Evolutionary conservation across 495 filamentous ascomycete species (phyloP).

Genomic region (Penicillium manginii): DNA sequence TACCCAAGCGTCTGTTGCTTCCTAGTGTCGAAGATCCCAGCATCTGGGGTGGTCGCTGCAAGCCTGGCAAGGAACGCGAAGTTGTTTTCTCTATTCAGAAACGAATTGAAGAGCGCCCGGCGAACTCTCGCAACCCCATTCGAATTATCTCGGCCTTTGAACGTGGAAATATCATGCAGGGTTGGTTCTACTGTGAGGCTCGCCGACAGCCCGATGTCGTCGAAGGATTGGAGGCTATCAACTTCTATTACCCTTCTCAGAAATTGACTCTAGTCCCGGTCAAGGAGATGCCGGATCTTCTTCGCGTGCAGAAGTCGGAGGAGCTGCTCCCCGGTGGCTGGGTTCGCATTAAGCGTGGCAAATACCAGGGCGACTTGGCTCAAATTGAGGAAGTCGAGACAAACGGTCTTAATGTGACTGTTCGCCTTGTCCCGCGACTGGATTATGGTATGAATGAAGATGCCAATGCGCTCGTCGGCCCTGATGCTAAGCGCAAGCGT

Average conservation of each 20-base stretch:
- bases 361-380: constrained; percentile 88
- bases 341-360: constrained; percentile 83
- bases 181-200: constrained; percentile 95
- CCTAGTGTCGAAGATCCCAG: constrained; percentile 94
- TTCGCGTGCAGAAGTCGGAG: constrained; percentile 85
- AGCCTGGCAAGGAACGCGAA: constrained; percentile 92
- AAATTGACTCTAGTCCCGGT: constrained; percentile 90
- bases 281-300: constrained; percentile 94
- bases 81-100: constrained; percentile 84
- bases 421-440: constrained; percentile 85
- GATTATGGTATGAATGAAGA: constrained; percentile 93
- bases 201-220: constrained; percentile 83
- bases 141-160: constrained; percentile 89
- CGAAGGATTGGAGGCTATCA: constrained; percentile 76
- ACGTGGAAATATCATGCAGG: constrained; percentile 82
- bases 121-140: constrained; percentile 72
- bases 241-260: constrained; percentile 80
- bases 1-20: constrained; percentile 86
- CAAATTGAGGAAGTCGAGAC: constrained; percentile 92
- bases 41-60: constrained; percentile 93
- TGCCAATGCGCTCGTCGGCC: constrained; percentile 51
- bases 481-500: constrained; percentile 76
- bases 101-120: constrained; percentile 75
- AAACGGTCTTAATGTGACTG: constrained; percentile 85
- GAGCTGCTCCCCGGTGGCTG: constrained; percentile 86